These are phyloP conservation scores for Candida gorgasii DNA, from an alignment of 805 yeast species.

Conservation along the genomic window DNA sequence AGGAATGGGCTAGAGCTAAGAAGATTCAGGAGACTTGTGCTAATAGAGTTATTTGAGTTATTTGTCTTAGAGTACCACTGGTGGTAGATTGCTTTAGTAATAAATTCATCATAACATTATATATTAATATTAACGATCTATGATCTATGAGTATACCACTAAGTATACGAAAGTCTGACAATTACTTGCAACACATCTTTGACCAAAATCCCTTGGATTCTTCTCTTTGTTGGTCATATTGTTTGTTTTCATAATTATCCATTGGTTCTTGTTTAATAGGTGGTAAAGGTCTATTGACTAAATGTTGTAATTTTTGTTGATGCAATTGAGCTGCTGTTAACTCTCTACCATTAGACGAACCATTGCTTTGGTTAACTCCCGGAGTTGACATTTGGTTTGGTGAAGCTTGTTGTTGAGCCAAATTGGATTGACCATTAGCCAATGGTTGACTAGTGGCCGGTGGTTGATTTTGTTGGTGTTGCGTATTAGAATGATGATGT, in stretches of 20 bases:
- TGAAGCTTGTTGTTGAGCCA: not conserved
- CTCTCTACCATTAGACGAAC: conserved; percentile 21
- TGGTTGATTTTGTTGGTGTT: conserved; percentile 13
- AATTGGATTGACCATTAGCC: conserved; percentile 1
- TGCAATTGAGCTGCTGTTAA: conserved; percentile 48
- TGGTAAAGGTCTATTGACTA: conserved; percentile 49
- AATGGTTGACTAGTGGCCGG: conserved; percentile 15
- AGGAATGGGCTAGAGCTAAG: conserved; percentile 7
- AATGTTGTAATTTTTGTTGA: conserved; percentile 49
- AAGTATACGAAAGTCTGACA: conserved; percentile 1
- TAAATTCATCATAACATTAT: conserved; percentile 8
- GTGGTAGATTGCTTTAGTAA: too few species aligned
- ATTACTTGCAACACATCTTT: conserved; percentile 43
- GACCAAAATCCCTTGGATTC: conserved; percentile 44
- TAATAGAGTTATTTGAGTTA: not conserved
- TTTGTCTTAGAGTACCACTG: too few species aligned
- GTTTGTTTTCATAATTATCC: conserved; percentile 18
- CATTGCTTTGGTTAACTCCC: conserved; percentile 3
- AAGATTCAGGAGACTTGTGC: conserved; percentile 1
- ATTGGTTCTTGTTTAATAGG: conserved; percentile 44
- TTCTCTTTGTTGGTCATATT: conserved; percentile 44
- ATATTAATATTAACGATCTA: conserved; percentile 6
- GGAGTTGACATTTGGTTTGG: conserved; percentile 3
- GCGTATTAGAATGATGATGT: conserved; percentile 28
- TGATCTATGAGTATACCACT: conserved; percentile 2